Conservation (phyloP, 2,329 filamentous ascomycete genomes). For the Phialophora macrospora region DNA sequence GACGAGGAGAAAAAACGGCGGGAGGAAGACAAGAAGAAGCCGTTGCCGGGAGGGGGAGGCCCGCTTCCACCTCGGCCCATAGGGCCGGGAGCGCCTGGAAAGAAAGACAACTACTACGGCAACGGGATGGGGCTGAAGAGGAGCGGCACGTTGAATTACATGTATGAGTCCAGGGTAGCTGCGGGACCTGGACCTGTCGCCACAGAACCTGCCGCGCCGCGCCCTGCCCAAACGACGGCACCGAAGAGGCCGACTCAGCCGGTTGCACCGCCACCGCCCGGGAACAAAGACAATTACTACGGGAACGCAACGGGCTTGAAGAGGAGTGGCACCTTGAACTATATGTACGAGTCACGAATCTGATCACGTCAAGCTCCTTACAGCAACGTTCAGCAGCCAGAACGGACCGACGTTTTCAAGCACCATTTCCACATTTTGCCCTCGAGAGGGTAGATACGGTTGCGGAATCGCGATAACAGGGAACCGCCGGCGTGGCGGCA, state of each 20-base stretch:
- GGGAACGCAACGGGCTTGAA: slow-evolving; percentile 19
- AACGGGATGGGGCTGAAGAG: slow-evolving; percentile 31
- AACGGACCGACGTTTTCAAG: not conserved
- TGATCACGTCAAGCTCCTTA: not conserved
- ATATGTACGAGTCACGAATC: slow-evolving; percentile 34
- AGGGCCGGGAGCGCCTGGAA: slow-evolving; percentile 19
- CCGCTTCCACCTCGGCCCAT: slow-evolving; percentile 9
- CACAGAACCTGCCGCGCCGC: not conserved
- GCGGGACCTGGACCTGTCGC: not conserved
- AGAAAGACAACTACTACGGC: slow-evolving; percentile 32
- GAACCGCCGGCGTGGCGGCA: not conserved
- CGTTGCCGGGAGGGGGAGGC: not conserved
- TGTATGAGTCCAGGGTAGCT: slow-evolving; percentile 33
- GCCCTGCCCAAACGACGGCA: not conserved
- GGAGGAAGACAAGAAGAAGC: slow-evolving; percentile 5
- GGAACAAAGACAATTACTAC: slow-evolving; percentile 8
- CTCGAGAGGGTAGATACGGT: not conserved
- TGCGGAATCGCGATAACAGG: not conserved
- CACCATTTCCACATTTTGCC: not conserved
- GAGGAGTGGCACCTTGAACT: slow-evolving; percentile 30
- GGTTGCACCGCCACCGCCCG: slow-evolving; percentile 1
- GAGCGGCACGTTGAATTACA: slow-evolving; percentile 32
- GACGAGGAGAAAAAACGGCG: not conserved
- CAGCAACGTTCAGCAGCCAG: not conserved
- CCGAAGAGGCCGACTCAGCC: not conserved